A percentile compares a stretch with the other conserved stretches of the same genome.
Evolutionary conservation across 495 filamentous ascomycete species (phyloP).

Genomic region (Astrothelium macrocarpum): DNA sequence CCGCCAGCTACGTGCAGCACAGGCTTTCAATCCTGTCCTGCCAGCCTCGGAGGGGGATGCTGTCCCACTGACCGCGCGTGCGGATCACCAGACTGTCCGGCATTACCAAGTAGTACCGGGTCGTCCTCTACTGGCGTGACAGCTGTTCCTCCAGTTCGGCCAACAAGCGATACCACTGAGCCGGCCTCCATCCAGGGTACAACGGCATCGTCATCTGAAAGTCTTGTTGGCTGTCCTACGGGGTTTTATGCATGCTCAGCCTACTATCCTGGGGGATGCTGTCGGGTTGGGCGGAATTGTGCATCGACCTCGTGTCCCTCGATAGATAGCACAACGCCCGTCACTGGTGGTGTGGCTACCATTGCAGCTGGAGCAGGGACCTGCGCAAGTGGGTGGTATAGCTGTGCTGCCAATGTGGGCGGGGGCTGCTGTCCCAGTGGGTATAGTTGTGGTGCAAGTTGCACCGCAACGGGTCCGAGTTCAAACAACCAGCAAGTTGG

Average conservation of each 20-base stretch:
- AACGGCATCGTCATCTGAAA: neutral
- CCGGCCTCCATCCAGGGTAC: slow-evolving; percentile 20
- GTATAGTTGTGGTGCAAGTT: slow-evolving; percentile 65
- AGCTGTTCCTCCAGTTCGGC: slow-evolving; percentile 3
- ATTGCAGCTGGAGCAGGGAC: slow-evolving; percentile 37
- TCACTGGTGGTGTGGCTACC: slow-evolving; percentile 54
- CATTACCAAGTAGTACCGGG: slow-evolving; percentile 42
- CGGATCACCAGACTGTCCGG: slow-evolving; percentile 35
- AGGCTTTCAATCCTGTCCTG: slow-evolving; percentile 44
- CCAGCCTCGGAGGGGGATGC: slow-evolving; percentile 32
- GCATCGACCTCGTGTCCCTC: slow-evolving; percentile 53
- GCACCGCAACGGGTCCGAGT: slow-evolving; percentile 48
- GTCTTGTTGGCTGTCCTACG: slow-evolving; percentile 49
- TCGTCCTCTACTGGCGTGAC: slow-evolving; percentile 16
- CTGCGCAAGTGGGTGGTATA: slow-evolving; percentile 72
- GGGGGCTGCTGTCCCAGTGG: slow-evolving; percentile 75
- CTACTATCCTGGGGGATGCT: slow-evolving; percentile 63
- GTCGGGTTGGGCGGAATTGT: slow-evolving; percentile 75
- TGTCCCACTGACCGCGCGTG: slow-evolving; percentile 32
- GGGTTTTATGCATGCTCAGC: slow-evolving; percentile 67
- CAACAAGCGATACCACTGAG: slow-evolving; percentile 32
- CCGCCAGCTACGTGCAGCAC: slow-evolving; percentile 40
- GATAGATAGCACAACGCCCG: slow-evolving; percentile 42
- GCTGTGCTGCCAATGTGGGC: slow-evolving; percentile 52
- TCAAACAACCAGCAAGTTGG: slow-evolving; percentile 40